A percentile compares a stretch with the other conserved stretches of the same genome.
Conservation (phyloP, 2,329 filamentous ascomycete genomes). For the Chaetomiaceae sp. region DNA sequence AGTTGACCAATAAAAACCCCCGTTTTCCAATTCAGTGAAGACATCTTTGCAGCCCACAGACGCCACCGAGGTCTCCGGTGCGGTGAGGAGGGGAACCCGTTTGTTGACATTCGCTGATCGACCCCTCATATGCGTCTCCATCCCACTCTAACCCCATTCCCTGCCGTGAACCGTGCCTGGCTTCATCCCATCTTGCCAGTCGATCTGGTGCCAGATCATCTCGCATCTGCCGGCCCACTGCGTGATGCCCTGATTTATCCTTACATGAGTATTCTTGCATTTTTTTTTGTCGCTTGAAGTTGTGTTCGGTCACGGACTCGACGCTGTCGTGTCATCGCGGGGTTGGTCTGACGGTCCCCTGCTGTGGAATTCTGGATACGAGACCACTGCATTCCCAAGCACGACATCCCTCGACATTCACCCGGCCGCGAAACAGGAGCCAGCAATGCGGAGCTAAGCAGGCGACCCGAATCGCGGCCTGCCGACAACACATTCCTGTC, state of each 20-base stretch:
- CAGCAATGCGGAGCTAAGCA: slow-evolving; percentile 11
- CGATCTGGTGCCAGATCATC: slow-evolving; percentile 17
- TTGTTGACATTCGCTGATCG: slow-evolving; percentile 15
- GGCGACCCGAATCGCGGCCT: slow-evolving; percentile 4
- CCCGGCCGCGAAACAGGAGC: not conserved
- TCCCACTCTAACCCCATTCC: not conserved
- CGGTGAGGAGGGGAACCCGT: not conserved
- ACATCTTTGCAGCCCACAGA: not conserved
- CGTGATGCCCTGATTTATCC: not conserved
- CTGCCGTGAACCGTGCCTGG: not conserved
- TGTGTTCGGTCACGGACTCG: not conserved
- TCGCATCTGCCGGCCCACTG: not conserved
- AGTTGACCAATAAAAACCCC: not conserved
- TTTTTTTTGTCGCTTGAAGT: not conserved
- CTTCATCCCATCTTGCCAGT: not conserved
- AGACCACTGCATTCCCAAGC: not conserved
- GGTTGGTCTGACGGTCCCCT: not conserved
- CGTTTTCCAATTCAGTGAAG: not conserved
- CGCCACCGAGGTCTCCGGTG: not conserved
- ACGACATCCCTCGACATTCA: not conserved
- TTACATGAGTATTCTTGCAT: not conserved
- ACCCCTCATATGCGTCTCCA: slow-evolving; percentile 3
- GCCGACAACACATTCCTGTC: not conserved
- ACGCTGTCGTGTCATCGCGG: not conserved
- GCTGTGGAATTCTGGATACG: not conserved